Evolutionary conservation across 73 alveolate genomes (phyloP).

Genomic region (Tetrahymena malaccensis): DNA sequence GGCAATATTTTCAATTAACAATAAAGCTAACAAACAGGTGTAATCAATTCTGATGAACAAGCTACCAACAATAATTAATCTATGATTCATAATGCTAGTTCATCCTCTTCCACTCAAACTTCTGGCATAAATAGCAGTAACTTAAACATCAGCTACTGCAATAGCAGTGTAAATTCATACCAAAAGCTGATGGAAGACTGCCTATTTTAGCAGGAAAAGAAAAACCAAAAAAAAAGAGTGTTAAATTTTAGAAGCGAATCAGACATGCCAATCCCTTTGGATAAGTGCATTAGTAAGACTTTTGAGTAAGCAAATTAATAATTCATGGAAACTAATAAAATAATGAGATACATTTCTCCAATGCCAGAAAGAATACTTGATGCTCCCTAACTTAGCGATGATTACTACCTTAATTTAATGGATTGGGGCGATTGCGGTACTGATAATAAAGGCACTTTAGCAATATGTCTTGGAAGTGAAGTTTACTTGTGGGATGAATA

Average conservation of each 20-base stretch:
- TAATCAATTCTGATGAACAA: background rate
- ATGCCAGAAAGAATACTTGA: conserved; percentile 28
- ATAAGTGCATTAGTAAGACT: conserved; percentile 5
- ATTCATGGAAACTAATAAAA: background rate
- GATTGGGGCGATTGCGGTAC: conserved; percentile 82
- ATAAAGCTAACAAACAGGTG: background rate
- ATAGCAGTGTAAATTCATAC: background rate
- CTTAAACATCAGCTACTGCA: background rate
- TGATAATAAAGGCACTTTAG: conserved; percentile 58
- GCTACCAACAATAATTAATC: background rate
- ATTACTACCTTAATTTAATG: conserved; percentile 47
- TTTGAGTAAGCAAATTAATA: conserved; percentile 1
- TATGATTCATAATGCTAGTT: background rate
- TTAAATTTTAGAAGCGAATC: conserved; percentile 4
- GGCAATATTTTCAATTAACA: background rate
- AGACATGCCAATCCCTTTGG: conserved; percentile 8
- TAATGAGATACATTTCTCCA: conserved; percentile 10
- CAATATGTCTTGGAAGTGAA: conserved; percentile 72
- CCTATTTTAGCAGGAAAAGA: background rate
- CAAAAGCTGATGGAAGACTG: background rate
- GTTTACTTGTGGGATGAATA: conserved; percentile 79
- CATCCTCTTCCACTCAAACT: background rate
- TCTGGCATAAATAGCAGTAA: background rate
- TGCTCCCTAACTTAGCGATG: conserved; percentile 39
- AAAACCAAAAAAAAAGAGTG: conserved; percentile 23